phyloP scores from a whole-genome alignment of 768 basidiomycete genomes.

The Macrolepiota fuliginosa region DNA sequence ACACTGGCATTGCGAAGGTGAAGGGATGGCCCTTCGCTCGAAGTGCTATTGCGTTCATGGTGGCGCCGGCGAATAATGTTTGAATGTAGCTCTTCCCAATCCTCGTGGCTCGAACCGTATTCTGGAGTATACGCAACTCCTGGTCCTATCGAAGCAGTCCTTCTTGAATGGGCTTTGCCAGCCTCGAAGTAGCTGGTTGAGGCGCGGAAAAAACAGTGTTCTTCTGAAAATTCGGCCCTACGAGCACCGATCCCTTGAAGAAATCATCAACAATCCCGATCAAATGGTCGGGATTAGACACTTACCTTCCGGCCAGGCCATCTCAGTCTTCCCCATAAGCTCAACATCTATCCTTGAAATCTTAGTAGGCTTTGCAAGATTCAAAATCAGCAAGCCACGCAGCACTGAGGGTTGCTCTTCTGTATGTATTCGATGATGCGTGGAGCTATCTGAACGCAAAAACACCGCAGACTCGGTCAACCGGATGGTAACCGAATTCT shows the following conservation, averaged over 20 bases:
- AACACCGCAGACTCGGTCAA: slow-evolving; percentile 77
- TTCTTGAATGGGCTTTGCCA: slow-evolving; percentile 31
- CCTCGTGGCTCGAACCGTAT: slow-evolving; percentile 22
- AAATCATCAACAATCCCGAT: neutral
- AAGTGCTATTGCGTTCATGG: neutral
- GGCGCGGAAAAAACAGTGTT: slow-evolving; percentile 70
- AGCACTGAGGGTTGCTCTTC: slow-evolving; percentile 49
- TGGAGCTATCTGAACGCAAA: slow-evolving; percentile 48
- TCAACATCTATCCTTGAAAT: slow-evolving; percentile 84
- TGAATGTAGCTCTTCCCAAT: slow-evolving; percentile 20
- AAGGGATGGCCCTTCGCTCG: neutral
- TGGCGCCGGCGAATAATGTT: neutral
- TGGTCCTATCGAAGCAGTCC: slow-evolving; percentile 46
- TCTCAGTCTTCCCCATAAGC: slow-evolving; percentile 67
- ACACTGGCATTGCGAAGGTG: slow-evolving; percentile 26
- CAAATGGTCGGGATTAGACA: slow-evolving; percentile 3
- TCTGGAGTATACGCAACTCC: slow-evolving; percentile 36
- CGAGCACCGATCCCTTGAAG: slow-evolving; percentile 61
- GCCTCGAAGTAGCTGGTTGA: slow-evolving; percentile 75
- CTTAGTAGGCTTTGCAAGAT: slow-evolving; percentile 71
- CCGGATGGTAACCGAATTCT: slow-evolving; percentile 50
- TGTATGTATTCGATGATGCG: slow-evolving; percentile 18
- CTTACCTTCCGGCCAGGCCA: slow-evolving; percentile 85
- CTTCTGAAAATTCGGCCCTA: slow-evolving; percentile 75
- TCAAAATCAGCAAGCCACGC: slow-evolving; percentile 58